These are phyloP conservation scores for Aspergillus hortae DNA, from an alignment of 2,329 filamentous ascomycete genomes.

Conservation along the genomic window DNA sequence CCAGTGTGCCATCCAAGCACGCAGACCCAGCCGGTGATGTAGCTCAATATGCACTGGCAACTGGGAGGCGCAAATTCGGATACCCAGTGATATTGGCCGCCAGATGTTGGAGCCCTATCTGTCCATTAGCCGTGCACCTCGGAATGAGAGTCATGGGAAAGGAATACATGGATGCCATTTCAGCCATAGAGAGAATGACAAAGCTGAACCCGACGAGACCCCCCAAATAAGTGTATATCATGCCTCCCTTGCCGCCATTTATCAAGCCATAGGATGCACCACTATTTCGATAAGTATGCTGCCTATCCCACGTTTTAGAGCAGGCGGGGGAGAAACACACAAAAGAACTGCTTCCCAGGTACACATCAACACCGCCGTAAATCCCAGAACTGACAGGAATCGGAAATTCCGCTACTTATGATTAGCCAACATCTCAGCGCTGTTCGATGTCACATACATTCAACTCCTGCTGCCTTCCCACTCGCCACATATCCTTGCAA, in stretches of 20 bases:
- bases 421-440: background rate
- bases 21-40: constrained; percentile 52
- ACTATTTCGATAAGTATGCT: constrained; percentile 3
- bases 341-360: constrained; percentile 30
- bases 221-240: constrained; percentile 37
- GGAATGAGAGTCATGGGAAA: too few species aligned
- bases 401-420: constrained; percentile 30
- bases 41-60: constrained; percentile 53
- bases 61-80: constrained; percentile 50
- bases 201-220: constrained; percentile 36
- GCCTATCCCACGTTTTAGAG: background rate
- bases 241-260: constrained; percentile 33
- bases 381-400: constrained; percentile 33
- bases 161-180: constrained; percentile 45
- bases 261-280: constrained; percentile 27
- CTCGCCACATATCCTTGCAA: constrained; percentile 31
- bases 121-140: background rate
- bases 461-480: constrained; percentile 31
- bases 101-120: constrained; percentile 51
- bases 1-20: constrained; percentile 51
- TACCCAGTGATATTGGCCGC: constrained; percentile 59
- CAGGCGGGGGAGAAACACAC: background rate
- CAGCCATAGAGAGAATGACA: constrained; percentile 38
- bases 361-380: constrained; percentile 31
- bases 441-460: constrained; percentile 17